A percentile compares a stretch with the other conserved stretches of the same genome.
These are phyloP conservation scores for Stereum hirsutum DNA, from an alignment of 1,284 basidiomycete species.

Conservation along the genomic window DNA sequence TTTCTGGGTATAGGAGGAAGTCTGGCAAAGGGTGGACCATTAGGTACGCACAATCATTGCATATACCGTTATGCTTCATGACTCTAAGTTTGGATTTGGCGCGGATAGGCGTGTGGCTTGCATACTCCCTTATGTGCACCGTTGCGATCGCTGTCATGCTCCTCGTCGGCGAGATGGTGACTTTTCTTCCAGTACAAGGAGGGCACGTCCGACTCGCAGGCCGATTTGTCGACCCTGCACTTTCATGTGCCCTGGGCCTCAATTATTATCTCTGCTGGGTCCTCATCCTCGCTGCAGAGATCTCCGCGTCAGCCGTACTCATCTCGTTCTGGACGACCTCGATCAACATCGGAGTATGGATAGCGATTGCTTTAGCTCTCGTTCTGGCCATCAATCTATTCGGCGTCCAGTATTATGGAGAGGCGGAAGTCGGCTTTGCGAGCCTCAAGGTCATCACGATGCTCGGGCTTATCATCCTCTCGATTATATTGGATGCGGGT, in stretches of 20 bases:
- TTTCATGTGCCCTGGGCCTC: conserved; percentile 60
- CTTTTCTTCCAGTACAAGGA: conserved; percentile 34
- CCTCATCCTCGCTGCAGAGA: conserved; percentile 68
- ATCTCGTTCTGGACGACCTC: conserved; percentile 58
- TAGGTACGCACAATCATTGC: background rate
- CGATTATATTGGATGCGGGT: conserved; percentile 65
- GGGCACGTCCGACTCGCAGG: conserved; percentile 76
- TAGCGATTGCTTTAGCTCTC: conserved; percentile 64
- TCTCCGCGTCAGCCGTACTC: conserved; percentile 71
- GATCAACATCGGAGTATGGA: conserved; percentile 67
- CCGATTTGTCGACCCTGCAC: conserved; percentile 72
- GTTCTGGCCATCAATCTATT: conserved; percentile 27
- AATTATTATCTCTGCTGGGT: conserved; percentile 76
- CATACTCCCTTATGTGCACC: background rate
- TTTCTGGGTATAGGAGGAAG: background rate
- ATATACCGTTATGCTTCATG: background rate
- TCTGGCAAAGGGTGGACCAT: background rate
- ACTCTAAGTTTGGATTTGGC: too few relatives aligned
- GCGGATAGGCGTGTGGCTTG: background rate
- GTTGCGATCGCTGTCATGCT: conserved; percentile 10
- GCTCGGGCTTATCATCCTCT: conserved; percentile 37
- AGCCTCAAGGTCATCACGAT: conserved; percentile 80
- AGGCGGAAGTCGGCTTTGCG: conserved; percentile 68
- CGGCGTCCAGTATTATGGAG: conserved; percentile 36
- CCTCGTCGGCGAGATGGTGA: conserved; percentile 29